These are phyloP conservation scores for Syzygium oleosum DNA, from an alignment of 345 rosid genomes.

Conservation along the genomic window DNA sequence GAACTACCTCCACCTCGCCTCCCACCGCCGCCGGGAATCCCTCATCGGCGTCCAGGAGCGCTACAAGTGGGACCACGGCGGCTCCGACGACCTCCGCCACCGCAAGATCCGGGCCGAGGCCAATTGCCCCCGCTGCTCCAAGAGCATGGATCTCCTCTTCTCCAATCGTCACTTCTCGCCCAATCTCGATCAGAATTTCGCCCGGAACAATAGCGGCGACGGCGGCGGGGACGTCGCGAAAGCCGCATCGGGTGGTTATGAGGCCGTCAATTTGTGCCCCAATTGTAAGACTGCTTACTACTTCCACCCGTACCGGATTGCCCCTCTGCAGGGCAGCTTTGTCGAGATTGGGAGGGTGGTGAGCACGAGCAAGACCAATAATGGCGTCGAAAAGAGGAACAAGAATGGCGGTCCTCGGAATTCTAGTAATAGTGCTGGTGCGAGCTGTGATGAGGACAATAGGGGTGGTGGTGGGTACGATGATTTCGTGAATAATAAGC, in stretches of 20 bases:
- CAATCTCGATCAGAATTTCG: slow-evolving; percentile 21
- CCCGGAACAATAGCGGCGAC: slow-evolving; percentile 14
- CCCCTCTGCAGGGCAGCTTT: slow-evolving; percentile 88
- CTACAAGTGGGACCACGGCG: slow-evolving; percentile 63
- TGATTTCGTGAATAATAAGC: slow-evolving; percentile 15
- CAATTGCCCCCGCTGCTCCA: slow-evolving; percentile 90
- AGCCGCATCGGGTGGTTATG: slow-evolving; percentile 15
- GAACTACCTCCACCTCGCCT: slow-evolving; percentile 26
- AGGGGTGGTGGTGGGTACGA: slow-evolving; percentile 6
- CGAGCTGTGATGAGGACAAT: slow-evolving; percentile 6
- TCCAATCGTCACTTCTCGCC: slow-evolving; percentile 37
- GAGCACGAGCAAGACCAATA: slow-evolving; percentile 6
- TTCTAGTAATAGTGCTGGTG: neutral
- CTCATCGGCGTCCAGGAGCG: slow-evolving; percentile 46
- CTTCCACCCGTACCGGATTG: slow-evolving; percentile 48
- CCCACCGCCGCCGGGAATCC: slow-evolving; percentile 34
- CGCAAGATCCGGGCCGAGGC: slow-evolving; percentile 81
- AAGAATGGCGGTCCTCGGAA: neutral
- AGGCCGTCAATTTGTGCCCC: slow-evolving; percentile 80
- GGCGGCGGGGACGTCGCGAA: neutral
- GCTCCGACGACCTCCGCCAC: slow-evolving; percentile 19
- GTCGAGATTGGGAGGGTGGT: slow-evolving; percentile 61
- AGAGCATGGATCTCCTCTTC: slow-evolving; percentile 78
- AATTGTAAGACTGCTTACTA: slow-evolving; percentile 84
- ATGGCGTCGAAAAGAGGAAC: neutral